phyloP scores from a whole-genome alignment of 2,329 filamentous ascomycete species.

The Calonectria leucothoes region DNA sequence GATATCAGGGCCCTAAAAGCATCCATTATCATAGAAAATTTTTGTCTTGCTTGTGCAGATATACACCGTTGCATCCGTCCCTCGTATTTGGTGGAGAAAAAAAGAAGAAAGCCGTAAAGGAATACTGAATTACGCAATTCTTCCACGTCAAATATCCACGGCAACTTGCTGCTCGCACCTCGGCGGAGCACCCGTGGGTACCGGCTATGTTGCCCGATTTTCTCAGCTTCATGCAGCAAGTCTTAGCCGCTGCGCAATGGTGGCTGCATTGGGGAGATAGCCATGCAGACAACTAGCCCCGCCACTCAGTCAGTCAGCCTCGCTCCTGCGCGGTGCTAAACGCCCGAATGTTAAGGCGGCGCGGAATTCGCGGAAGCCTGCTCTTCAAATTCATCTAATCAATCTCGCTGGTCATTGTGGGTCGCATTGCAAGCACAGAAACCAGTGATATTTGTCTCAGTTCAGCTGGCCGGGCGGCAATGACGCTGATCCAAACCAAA shows the following conservation, averaged over 20 bases:
- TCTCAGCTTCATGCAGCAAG: background rate
- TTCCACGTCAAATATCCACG: background rate
- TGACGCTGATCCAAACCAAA: background rate
- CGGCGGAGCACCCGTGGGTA: background rate
- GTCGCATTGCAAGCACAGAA: background rate
- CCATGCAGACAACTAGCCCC: background rate
- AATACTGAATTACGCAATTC: too few relatives aligned
- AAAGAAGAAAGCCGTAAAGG: too few relatives aligned
- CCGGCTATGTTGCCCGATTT: background rate
- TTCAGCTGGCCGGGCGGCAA: background rate
- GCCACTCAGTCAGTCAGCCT: background rate
- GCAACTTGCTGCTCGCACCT: background rate
- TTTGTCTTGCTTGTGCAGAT: too few relatives aligned
- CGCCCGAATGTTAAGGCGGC: background rate
- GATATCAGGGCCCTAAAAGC: too few relatives aligned
- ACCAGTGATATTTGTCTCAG: background rate
- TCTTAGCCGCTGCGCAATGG: background rate
- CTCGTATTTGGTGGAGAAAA: too few relatives aligned
- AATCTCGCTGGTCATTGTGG: background rate
- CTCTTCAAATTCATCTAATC: too few relatives aligned
- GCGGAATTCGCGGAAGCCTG: background rate
- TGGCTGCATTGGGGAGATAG: background rate
- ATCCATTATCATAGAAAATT: too few relatives aligned
- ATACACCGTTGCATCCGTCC: too few relatives aligned
- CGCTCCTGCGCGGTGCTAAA: background rate